phyloP scores from a whole-genome alignment of 208 protist species.

The Zelonia costaricensis region DNA sequence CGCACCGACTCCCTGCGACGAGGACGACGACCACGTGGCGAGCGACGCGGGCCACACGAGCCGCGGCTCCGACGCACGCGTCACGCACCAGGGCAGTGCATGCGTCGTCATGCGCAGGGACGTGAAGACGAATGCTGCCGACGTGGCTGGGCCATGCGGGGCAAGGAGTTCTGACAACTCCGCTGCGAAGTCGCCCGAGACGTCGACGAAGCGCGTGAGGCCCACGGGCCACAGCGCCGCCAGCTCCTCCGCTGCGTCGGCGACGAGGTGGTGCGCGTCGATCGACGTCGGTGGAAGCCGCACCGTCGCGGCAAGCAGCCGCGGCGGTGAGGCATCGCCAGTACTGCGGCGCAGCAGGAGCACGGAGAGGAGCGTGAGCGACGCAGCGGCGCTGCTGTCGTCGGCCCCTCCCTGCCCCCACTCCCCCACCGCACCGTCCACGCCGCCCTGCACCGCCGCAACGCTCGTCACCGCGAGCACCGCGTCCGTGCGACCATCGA shows the following conservation, averaged over 20 bases:
- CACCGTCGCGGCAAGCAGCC: conserved; percentile 39
- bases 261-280: conserved; percentile 22
- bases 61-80: neutral
- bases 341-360: conserved; percentile 32
- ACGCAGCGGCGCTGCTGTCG: neutral
- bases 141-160: neutral
- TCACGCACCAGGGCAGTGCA: conserved; percentile 15
- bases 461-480: conserved; percentile 32
- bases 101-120: conserved; percentile 12
- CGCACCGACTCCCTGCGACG: neutral
- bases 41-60: conserved; percentile 28
- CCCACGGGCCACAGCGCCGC: conserved; percentile 44
- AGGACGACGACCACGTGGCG: conserved; percentile 5
- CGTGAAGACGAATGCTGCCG: conserved; percentile 2
- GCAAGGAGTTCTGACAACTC: neutral
- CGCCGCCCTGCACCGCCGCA: too few species aligned
- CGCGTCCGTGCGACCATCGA: conserved; percentile 36
- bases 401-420: conserved; percentile 4
- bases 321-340: neutral
- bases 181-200: conserved; percentile 24
- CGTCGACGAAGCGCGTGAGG: conserved; percentile 53
- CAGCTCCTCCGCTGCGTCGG: conserved; percentile 15
- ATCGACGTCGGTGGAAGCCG: conserved; percentile 44
- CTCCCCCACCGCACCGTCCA: too few species aligned
- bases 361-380: conserved; percentile 31